Base-by-base conservation (phyloP, 192 early-diverging fungal genomes). In the Haplosporangium gracile region DNA sequence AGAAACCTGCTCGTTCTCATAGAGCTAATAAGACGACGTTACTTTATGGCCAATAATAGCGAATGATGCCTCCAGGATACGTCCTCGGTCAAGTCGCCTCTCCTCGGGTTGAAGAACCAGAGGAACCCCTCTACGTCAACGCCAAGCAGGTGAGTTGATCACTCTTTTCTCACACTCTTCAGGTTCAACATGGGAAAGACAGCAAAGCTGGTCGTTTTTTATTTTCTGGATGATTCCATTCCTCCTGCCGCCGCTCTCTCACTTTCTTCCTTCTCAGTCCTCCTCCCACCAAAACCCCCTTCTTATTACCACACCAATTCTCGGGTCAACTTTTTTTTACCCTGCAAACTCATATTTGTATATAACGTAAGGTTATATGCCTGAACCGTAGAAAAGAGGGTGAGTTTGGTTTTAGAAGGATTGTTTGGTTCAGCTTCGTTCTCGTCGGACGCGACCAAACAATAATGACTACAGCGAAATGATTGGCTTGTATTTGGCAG, bases 111-210 rank as follows among this genome's bases (percentile, higher is more conserved):
- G 84, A 86, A 15, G 84, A 86, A 22, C 79, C 74, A 72, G 95
- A 96, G 65, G 95, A 97, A 34, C 97, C 97, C 4, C 89, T 98
- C 55, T 98, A 97, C 87, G 98, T 99, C 43, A 99, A 99, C 83
- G 96, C 97, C 38, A 98, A 98, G 87, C 98, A 86, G 84, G 84
- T 86, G 38, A 63, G 49, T 55, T 29, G 57, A 68, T 63, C 43
- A 29, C 29, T 34, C 11, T 34, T 4, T 32, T 32, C 60, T 65
- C 60, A 29, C 55, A 26, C n/a, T 11, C 55, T 3, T 65, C 60
- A 65, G 26, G 26, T 65, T 1, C 10, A 32, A 29, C 60, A 51
- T 49, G 16, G 49, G 20, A 51, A 51, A 51, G 20, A 34, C 29
- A 32, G 24, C 0, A 2, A 65, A 26, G 60, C 55, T 20, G 24